Percentiles rank a stretch among this genome's conserved stretches.
phyloP scores from a whole-genome alignment of 768 basidiomycete genomes.

The Serendipita sp. region DNA sequence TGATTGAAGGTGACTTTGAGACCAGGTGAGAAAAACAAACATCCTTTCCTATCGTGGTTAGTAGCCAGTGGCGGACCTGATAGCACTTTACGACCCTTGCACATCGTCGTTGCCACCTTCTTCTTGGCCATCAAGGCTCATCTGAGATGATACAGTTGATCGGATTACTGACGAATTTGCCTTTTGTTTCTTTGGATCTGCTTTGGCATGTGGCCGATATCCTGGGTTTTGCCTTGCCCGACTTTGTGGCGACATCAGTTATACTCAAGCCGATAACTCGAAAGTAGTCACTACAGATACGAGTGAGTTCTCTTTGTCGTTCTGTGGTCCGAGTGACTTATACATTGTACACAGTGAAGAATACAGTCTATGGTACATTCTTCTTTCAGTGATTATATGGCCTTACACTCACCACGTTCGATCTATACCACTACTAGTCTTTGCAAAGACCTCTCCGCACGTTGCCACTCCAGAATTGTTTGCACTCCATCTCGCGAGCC shows the following conservation, averaged over 20 bases:
- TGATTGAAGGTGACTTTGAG: conserved; percentile 76
- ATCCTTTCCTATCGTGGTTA: no score
- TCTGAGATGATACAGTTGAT: no score
- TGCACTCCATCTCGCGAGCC: conserved; percentile 70
- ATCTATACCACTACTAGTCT: conserved; percentile 14
- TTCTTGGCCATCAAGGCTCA: no score
- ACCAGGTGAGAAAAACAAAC: conserved; percentile 30
- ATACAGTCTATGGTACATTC: conserved; percentile 20
- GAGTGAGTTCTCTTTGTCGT: conserved; percentile 29
- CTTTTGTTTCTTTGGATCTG: no score
- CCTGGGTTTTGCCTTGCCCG: no score
- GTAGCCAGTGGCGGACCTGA: no score
- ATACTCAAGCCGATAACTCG: conserved; percentile 76
- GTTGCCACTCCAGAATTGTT: conserved; percentile 72
- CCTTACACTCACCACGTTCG: background rate
- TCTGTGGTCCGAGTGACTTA: background rate
- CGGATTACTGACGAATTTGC: no score
- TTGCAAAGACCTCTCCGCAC: conserved; percentile 81
- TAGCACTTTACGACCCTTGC: no score
- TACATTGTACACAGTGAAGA: conserved; percentile 19
- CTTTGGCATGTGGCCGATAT: no score
- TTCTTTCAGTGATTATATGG: background rate
- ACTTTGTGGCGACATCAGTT: conserved; percentile 27
- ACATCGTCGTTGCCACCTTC: no score
- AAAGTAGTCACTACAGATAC: conserved; percentile 86